These are phyloP conservation scores for Botryosphaeria dothidea DNA, from an alignment of 2,329 filamentous ascomycete genomes.

Conservation along the genomic window DNA sequence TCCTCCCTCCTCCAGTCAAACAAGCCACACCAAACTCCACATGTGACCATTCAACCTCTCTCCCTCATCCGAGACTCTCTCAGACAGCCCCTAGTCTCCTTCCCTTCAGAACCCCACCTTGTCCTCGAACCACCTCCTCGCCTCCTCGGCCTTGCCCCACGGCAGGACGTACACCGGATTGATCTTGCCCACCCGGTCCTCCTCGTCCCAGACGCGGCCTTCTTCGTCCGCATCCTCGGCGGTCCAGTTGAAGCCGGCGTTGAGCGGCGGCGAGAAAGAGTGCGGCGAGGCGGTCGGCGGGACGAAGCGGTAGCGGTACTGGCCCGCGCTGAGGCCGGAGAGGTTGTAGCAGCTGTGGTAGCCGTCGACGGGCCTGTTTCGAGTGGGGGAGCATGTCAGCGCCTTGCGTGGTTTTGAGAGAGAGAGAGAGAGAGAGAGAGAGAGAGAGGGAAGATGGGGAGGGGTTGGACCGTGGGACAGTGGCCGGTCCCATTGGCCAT, in stretches of 20 bases:
- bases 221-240: slow-evolving; percentile 50
- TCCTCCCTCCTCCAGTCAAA: background rate
- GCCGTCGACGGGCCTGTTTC: slow-evolving; percentile 70
- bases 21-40: background rate
- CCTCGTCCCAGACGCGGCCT: slow-evolving; percentile 62
- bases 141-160: slow-evolving; percentile 64
- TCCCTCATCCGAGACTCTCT: slow-evolving; percentile 18
- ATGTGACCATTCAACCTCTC: background rate
- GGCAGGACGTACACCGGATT: slow-evolving; percentile 89
- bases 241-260: slow-evolving; percentile 47
- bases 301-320: slow-evolving; percentile 60
- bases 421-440: background rate
- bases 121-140: slow-evolving; percentile 64
- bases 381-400: slow-evolving; percentile 22
- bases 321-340: slow-evolving; percentile 73
- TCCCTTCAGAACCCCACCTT: slow-evolving; percentile 56
- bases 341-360: slow-evolving; percentile 95
- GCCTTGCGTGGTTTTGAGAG: slow-evolving; percentile 21
- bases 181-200: slow-evolving; percentile 68
- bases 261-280: slow-evolving; percentile 27
- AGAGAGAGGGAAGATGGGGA: background rate
- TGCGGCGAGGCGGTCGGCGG: slow-evolving; percentile 31
- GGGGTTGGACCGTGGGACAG: too few relatives aligned
- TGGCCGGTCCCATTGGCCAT: too few relatives aligned
- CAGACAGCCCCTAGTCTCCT: too few relatives aligned